A percentile compares a stretch with the other conserved stretches of the same genome.
Evolutionary conservation across 345 rosid species (phyloP).

Genomic region (Euphorbia lathyris): DNA sequence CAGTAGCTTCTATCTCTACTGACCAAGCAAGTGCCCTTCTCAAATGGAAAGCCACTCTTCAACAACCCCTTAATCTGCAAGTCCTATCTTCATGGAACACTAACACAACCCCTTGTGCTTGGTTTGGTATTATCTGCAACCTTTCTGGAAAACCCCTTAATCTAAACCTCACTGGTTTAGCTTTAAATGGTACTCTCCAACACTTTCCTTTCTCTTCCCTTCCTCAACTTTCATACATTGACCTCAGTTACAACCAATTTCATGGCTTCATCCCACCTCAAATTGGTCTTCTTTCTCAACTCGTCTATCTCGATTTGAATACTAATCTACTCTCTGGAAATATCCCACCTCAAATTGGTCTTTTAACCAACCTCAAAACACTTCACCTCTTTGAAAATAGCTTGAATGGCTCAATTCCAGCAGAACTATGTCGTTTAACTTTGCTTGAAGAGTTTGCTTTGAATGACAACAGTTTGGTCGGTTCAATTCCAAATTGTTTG

Average conservation of each 20-base stretch:
- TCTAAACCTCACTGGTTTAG: neutral
- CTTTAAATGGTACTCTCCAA: conserved; percentile 22
- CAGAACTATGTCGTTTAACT: conserved; percentile 13
- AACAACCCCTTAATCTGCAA: neutral
- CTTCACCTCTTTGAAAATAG: conserved; percentile 6
- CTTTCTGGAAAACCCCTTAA: neutral
- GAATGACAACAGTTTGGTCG: conserved; percentile 10
- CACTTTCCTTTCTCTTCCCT: conserved; percentile 21
- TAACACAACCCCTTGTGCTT: neutral
- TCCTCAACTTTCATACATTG: conserved; percentile 16
- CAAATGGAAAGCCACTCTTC: conserved; percentile 31
- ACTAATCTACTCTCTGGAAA: neutral
- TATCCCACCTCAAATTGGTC: conserved; percentile 25
- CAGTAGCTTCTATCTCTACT: neutral
- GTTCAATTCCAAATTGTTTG: conserved; percentile 23
- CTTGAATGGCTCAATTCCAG: conserved; percentile 21
- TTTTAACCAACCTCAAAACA: conserved; percentile 10
- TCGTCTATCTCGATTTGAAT: neutral
- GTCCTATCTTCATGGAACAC: conserved; percentile 24
- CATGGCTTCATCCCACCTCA: conserved; percentile 18
- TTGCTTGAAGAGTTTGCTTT: conserved; percentile 18
- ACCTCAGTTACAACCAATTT: conserved; percentile 15
- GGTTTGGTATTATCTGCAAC: conserved; percentile 9
- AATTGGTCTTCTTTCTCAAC: conserved; percentile 18
- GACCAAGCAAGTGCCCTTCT: conserved; percentile 26